Evolutionary conservation across 768 basidiomycete genomes (phyloP).

Genomic region (Daedaleopsis nitida): DNA sequence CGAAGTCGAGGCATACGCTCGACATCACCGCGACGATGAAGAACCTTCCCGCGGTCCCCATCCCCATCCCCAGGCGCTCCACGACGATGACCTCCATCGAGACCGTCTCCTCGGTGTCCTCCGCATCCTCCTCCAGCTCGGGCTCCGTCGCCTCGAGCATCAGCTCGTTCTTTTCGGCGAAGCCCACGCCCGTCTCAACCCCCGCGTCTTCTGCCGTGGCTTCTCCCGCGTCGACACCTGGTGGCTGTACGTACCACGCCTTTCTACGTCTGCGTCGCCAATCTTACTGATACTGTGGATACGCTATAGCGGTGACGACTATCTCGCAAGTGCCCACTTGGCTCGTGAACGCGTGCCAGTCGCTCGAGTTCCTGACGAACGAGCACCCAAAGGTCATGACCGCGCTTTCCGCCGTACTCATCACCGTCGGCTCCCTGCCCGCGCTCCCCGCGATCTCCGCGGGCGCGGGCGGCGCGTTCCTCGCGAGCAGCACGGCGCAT

Average conservation of each 20-base stretch:
- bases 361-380: slow-evolving; percentile 70
- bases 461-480: slow-evolving; percentile 69
- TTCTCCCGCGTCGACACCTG: slow-evolving; percentile 24
- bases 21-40: slow-evolving; percentile 26
- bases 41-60: slow-evolving; percentile 26
- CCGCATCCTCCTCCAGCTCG: slow-evolving; percentile 13
- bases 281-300: not conserved
- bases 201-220: slow-evolving; percentile 8
- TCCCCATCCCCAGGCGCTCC: slow-evolving; percentile 29
- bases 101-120: slow-evolving; percentile 19
- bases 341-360: slow-evolving; percentile 76
- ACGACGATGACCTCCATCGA: slow-evolving; percentile 27
- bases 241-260: slow-evolving; percentile 15
- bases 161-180: slow-evolving; percentile 17
- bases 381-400: slow-evolving; percentile 80
- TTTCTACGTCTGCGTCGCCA: not conserved
- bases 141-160: slow-evolving; percentile 15
- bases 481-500: slow-evolving; percentile 74
- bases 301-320: slow-evolving; percentile 38
- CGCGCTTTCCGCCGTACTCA: slow-evolving; percentile 73
- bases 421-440: slow-evolving; percentile 76
- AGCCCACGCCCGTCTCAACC: slow-evolving; percentile 13
- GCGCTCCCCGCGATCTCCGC: slow-evolving; percentile 69
- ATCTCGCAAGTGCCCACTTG: slow-evolving; percentile 69
- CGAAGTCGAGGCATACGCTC: slow-evolving; percentile 23